Evolutionary conservation across 495 filamentous ascomycete species (phyloP).

Genomic region (Neurospora sp.): DNA sequence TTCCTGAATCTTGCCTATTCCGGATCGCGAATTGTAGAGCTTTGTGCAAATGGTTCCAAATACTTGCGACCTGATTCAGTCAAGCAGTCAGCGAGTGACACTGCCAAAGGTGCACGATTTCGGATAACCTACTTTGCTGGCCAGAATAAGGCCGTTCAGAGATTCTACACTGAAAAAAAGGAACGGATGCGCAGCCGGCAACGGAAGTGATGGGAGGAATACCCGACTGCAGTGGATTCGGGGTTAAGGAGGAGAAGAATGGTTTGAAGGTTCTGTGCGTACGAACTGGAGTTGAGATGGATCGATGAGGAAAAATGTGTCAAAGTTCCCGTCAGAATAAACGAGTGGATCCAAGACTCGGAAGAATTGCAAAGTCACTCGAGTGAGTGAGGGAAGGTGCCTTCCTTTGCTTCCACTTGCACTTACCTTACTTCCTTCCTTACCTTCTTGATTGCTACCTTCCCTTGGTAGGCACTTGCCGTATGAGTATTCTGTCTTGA

Average conservation of each 20-base stretch:
- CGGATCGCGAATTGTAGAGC: not conserved
- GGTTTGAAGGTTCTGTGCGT: not conserved
- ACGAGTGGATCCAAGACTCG: not conserved
- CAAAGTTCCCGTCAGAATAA: not conserved
- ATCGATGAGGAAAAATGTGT: not conserved
- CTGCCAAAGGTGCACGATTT: not conserved
- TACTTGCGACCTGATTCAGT: not conserved
- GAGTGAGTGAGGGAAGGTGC: not conserved
- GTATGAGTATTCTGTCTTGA: not conserved
- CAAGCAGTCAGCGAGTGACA: not conserved
- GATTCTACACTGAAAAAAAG: not conserved
- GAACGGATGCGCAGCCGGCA: not conserved
- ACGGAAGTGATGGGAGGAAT: not conserved
- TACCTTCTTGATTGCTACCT: not conserved
- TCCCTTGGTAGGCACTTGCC: not conserved
- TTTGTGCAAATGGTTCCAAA: not conserved
- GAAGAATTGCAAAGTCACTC: not conserved
- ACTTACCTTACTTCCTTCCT: not conserved
- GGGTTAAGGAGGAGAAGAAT: not conserved
- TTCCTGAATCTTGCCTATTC: not conserved
- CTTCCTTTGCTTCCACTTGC: not conserved
- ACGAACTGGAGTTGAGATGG: not conserved
- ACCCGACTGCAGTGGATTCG: not conserved
- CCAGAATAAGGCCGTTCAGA: not conserved
- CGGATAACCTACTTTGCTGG: not conserved